Percentiles rank a stretch among this genome's conserved stretches.
Evolutionary conservation across 2,329 filamentous ascomycete genomes (phyloP).

Genomic region (Fusarium bactridioides): DNA sequence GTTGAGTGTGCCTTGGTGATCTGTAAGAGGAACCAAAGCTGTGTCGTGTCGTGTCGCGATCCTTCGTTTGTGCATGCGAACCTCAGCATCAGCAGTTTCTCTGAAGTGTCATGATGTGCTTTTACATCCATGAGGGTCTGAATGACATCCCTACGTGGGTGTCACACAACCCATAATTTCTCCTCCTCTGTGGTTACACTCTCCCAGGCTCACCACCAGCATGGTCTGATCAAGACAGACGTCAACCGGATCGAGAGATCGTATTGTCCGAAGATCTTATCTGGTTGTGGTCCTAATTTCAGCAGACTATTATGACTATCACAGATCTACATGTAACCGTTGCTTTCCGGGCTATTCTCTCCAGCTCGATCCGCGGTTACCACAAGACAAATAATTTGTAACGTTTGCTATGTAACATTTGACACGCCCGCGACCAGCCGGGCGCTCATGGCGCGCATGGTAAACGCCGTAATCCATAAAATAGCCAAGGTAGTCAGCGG

Average conservation of each 20-base stretch:
- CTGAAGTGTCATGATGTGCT: background rate
- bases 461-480: constrained; percentile 6
- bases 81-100: background rate
- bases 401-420: background rate
- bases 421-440: background rate
- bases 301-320: constrained; percentile 6
- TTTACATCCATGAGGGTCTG: constrained; percentile 1
- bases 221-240: background rate
- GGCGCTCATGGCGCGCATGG: constrained; percentile 18
- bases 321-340: constrained; percentile 18
- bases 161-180: constrained; percentile 10
- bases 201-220: constrained; percentile 4
- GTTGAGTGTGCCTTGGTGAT: background rate
- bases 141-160: background rate
- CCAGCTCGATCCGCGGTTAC: constrained; percentile 2
- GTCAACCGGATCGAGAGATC: constrained; percentile 9
- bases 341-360: background rate
- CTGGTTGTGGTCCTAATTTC: constrained; percentile 5
- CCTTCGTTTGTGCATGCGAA: background rate
- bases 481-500: background rate
- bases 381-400: background rate
- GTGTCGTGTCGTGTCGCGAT: constrained; percentile 13
- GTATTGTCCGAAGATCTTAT: constrained; percentile 22
- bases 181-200: constrained; percentile 6
- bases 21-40: constrained; percentile 3